phyloP scores from a whole-genome alignment of 352 stramenopile species.

The Thraustochytrium striatum region DNA sequence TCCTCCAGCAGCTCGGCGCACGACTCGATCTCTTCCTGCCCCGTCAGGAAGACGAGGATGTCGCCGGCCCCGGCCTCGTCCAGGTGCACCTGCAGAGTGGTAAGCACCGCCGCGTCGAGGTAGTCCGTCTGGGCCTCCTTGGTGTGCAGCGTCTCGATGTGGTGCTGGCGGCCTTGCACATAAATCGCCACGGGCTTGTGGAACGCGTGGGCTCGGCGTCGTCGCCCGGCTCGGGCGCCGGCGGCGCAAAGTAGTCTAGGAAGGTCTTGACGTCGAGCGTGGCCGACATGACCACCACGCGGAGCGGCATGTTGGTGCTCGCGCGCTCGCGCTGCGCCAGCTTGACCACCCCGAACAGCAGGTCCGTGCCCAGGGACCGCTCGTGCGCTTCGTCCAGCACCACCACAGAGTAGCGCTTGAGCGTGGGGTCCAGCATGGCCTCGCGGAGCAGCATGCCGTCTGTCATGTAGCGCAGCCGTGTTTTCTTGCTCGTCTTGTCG shows the following conservation, averaged over 20 bases:
- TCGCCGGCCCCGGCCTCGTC: constrained; percentile 63
- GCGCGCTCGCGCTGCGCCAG: constrained; percentile 74
- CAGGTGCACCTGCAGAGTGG: constrained; percentile 79
- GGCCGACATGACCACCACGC: constrained; percentile 96
- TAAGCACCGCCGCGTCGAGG: constrained; percentile 75
- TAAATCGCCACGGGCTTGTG: constrained; percentile 34
- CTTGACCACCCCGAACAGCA: constrained; percentile 80
- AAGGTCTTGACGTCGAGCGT: constrained; percentile 92
- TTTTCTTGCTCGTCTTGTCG: constrained; percentile 74
- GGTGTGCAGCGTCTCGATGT: constrained; percentile 49
- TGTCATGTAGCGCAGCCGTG: constrained; percentile 85
- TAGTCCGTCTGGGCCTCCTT: constrained; percentile 68
- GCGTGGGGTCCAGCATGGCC: constrained; percentile 76
- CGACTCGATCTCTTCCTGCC: constrained; percentile 92
- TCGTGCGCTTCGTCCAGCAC: constrained; percentile 92
- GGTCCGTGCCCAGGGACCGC: constrained; percentile 85
- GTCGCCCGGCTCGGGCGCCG: not conserved
- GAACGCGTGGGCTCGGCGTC: not conserved
- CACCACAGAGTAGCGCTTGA: constrained; percentile 76
- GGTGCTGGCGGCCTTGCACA: constrained; percentile 50
- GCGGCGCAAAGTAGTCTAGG: constrained; percentile 78
- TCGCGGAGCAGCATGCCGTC: constrained; percentile 83
- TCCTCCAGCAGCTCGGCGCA: constrained; percentile 70
- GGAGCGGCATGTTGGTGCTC: constrained; percentile 59
- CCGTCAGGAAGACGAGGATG: constrained; percentile 89